phyloP scores from a whole-genome alignment of 306 rosid species.

The Cicer cuneatum region DNA sequence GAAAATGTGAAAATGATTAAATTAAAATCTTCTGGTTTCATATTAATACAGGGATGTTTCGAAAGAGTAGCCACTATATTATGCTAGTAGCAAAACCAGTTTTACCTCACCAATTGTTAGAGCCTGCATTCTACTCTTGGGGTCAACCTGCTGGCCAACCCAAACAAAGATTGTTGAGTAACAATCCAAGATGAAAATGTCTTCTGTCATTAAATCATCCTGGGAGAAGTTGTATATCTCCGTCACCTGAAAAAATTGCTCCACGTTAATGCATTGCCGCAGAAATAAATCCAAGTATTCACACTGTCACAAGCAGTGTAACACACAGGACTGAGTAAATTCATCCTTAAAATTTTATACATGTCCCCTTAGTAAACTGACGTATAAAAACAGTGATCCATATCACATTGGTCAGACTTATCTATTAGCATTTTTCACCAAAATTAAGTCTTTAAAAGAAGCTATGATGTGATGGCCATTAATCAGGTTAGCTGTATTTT shows the following conservation, averaged over 20 bases:
- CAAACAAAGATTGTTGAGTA: slow-evolving; percentile 85
- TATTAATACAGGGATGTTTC: slow-evolving; percentile 13
- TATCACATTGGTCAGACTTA: slow-evolving; percentile 16
- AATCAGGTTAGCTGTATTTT: slow-evolving; percentile 17
- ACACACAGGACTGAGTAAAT: slow-evolving; percentile 34
- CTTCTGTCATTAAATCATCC: slow-evolving; percentile 99
- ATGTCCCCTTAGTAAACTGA: slow-evolving; percentile 13
- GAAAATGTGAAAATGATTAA: slow-evolving; percentile 1
- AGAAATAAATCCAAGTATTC: slow-evolving; percentile 35
- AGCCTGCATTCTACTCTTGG: slow-evolving; percentile 70
- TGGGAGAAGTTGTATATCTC: slow-evolving; percentile 95
- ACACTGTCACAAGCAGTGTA: slow-evolving; percentile 37
- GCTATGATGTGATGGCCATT: slow-evolving; percentile 6
- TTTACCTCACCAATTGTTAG: slow-evolving; percentile 94
- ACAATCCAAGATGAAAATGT: slow-evolving; percentile 82
- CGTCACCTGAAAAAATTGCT: slow-evolving; percentile 65
- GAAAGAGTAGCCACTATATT: slow-evolving; percentile 26
- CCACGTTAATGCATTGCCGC: slow-evolving; percentile 41
- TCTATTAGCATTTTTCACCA: slow-evolving; percentile 16
- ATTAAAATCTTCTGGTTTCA: background rate
- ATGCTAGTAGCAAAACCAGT: slow-evolving; percentile 41
- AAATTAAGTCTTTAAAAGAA: slow-evolving; percentile 35
- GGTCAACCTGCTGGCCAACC: slow-evolving; percentile 90
- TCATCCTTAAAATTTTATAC: slow-evolving; percentile 27
- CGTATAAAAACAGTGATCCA: slow-evolving; percentile 23